Evolutionary conservation across 805 yeast genomes (phyloP).

Genomic region (Lipomyces sp.): DNA sequence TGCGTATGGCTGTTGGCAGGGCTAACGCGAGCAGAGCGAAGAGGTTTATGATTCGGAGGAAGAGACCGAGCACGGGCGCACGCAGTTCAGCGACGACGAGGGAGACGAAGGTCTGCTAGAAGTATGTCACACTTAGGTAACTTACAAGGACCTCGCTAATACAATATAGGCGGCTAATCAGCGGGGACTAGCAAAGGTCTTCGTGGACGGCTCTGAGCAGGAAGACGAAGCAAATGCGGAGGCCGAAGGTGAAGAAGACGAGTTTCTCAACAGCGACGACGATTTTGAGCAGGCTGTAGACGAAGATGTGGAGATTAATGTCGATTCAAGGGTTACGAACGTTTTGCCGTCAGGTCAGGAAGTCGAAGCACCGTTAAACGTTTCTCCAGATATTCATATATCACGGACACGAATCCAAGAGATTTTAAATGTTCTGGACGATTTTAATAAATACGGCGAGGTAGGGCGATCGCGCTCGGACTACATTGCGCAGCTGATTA

Average conservation of each 20-base stretch:
- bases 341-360: conserved; percentile 59
- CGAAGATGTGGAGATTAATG: conserved; percentile 60
- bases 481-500: conserved; percentile 74
- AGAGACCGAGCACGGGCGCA: conserved; percentile 55
- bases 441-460: conserved; percentile 80
- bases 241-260: conserved; percentile 32
- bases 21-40: conserved; percentile 29
- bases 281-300: conserved; percentile 68
- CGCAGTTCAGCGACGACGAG: conserved; percentile 80
- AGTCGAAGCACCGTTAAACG: conserved; percentile 62
- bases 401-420: conserved; percentile 94
- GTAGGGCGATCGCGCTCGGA: conserved; percentile 86
- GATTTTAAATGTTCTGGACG: conserved; percentile 89
- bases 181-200: conserved; percentile 40
- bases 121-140: neutral
- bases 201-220: conserved; percentile 36
- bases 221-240: conserved; percentile 35
- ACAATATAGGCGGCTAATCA: conserved; percentile 37
- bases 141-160: neutral
- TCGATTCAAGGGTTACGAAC: conserved; percentile 65
- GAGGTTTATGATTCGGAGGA: conserved; percentile 68
- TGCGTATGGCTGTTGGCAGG: conserved; percentile 13
- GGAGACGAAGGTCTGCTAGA: conserved; percentile 61
- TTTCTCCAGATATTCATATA: conserved; percentile 75
- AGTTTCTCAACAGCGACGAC: conserved; percentile 29